Conservation (phyloP, 176 grass and related monocot species). For the Raddia guianensis region DNA sequence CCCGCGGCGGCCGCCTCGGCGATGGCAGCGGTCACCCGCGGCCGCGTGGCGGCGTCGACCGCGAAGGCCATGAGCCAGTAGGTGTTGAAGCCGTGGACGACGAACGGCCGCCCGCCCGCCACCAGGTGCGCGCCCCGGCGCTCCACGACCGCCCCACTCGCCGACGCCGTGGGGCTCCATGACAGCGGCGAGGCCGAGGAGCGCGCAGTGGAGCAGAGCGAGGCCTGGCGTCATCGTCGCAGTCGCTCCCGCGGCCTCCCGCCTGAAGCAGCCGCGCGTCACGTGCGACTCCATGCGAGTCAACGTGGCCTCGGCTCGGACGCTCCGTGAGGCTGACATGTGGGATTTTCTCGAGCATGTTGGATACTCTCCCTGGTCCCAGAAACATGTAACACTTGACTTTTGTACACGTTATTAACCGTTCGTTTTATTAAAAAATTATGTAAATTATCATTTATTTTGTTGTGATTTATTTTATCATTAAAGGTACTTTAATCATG, state of each 20-base stretch:
- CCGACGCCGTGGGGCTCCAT: conserved; percentile 22
- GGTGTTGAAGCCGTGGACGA: conserved; percentile 79
- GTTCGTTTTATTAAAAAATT: too few relatives aligned
- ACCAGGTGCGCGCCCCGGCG: conserved; percentile 51
- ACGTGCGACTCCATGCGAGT: too few relatives aligned
- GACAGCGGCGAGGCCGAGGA: conserved; percentile 23
- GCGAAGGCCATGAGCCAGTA: conserved; percentile 92
- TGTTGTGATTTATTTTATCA: too few relatives aligned
- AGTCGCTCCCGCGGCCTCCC: neutral
- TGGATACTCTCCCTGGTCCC: too few relatives aligned
- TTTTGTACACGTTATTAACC: too few relatives aligned
- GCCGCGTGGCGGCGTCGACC: conserved; percentile 48
- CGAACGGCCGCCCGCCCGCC: conserved; percentile 55
- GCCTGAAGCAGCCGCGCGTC: too few relatives aligned
- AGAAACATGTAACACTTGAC: too few relatives aligned
- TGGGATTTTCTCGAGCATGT: too few relatives aligned
- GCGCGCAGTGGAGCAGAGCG: conserved; percentile 9
- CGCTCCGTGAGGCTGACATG: too few relatives aligned
- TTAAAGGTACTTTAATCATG: too few relatives aligned
- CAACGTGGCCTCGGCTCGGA: too few relatives aligned
- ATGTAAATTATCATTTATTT: too few relatives aligned
- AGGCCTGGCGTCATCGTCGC: neutral
- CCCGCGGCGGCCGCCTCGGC: conserved; percentile 48
- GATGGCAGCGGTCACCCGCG: conserved; percentile 50
- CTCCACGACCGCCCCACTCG: conserved; percentile 56